Evolutionary conservation across 169 alveolate genomes (phyloP).

Genomic region (Plasmodium yoelii): DNA sequence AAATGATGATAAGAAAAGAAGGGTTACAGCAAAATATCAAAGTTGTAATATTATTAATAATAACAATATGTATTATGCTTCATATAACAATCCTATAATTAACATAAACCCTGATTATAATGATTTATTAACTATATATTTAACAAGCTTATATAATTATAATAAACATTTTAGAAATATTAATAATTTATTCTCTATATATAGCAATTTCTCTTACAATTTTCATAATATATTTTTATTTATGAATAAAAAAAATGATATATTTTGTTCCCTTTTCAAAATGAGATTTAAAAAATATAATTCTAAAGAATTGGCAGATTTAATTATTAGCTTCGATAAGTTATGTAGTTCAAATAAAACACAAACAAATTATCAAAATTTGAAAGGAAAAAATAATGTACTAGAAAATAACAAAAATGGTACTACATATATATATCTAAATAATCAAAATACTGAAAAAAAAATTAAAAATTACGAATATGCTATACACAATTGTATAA

Average conservation of each 20-base stretch:
- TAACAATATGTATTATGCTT: constrained; percentile 16
- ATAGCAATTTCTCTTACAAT: constrained; percentile 54
- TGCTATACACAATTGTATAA: constrained; percentile 54
- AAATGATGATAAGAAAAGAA: constrained; percentile 9
- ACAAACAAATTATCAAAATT: neutral
- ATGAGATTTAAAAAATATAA: constrained; percentile 28
- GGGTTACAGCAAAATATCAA: constrained; percentile 22
- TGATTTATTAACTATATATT: constrained; percentile 20
- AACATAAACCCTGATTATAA: constrained; percentile 27
- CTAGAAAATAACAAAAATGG: neutral
- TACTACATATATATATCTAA: neutral
- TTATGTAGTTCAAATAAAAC: neutral
- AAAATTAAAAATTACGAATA: neutral
- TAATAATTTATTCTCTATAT: constrained; percentile 32
- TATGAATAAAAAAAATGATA: constrained; percentile 31
- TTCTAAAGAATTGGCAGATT: constrained; percentile 3
- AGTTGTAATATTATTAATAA: constrained; percentile 24
- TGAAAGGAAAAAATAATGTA: neutral
- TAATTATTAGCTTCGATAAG: neutral
- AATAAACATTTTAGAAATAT: constrained; percentile 50
- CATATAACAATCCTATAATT: constrained; percentile 52
- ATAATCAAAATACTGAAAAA: neutral
- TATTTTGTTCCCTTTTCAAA: constrained; percentile 45
- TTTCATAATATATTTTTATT: constrained; percentile 51
- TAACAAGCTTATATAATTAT: constrained; percentile 29